Evolutionary conservation across 257 asterid species (phyloP), one percentile per base, ranked within the genome.

Genomic region (Misopates orontium): DNA sequence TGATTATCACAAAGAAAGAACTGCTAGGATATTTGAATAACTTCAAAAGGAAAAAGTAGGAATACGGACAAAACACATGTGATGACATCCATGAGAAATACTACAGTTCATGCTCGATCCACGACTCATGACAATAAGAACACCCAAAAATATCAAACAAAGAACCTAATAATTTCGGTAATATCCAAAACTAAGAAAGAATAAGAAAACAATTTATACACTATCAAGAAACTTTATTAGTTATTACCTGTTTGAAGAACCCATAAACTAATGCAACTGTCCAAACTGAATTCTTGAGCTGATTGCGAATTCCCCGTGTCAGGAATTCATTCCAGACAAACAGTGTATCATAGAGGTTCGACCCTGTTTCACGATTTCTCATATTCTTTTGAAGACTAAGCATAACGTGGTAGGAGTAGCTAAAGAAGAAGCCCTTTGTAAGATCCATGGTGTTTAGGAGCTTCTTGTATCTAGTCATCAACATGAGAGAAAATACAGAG

Each of bases 251-350:
- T 66, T 81, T 84, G 78, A 94, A 94, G 84, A 90, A 94, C 42
- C 99, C 99, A 62, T 86, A 78, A 66, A 94, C 90, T 82, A 94
- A 69, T 32, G 99, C 97, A 39, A 94, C 96, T 0, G 95, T 94
- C 99, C 99, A 94, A 51, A 72, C 54, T 18, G 95, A 79, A 75
- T 90, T 88, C 75, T 79, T 82, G 62, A 94, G 85, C 73, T 86
- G 97, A 72, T 69, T 81, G 62, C 97, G 95, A 36, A 94, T 86
- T 18, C 86, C 89, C 1, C 96, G 97, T 39, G 97, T 90, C 53
- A 94, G 77, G 80, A 81, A 94, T 75, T 90, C 99, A n/a, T 94
- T 94, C 99, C 99, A 90, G 23, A 94, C 97, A 71, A 88, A 94
- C 95, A 94, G 80, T 25, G 95, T 90, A 74, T 94, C 99, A 32